These are phyloP conservation scores for Lagenidium sp. DNA, from an alignment of 352 stramenopile genomes.

Conservation along the genomic window DNA sequence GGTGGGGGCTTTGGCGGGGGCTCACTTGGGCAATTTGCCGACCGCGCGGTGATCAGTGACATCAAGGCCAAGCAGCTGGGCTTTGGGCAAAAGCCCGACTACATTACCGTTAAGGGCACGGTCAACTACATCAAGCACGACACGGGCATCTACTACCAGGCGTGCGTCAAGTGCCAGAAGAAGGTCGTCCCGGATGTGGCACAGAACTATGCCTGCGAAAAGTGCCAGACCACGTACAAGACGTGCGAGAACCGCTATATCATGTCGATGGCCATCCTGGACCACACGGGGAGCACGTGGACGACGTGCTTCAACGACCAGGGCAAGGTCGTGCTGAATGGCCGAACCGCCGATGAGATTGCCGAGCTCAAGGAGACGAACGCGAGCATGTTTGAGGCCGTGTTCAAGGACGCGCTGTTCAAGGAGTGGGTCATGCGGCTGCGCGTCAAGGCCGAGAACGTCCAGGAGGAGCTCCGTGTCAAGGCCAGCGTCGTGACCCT, in stretches of 20 bases:
- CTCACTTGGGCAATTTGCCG: constrained; percentile 68
- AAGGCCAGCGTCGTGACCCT: constrained; percentile 91
- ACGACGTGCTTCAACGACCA: constrained; percentile 97
- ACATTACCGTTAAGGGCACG: constrained; percentile 93
- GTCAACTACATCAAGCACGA: constrained; percentile 98
- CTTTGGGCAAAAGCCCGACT: constrained; percentile 95
- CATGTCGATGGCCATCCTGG: constrained; percentile 89
- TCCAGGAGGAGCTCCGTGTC: constrained; percentile 93
- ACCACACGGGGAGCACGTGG: constrained; percentile 93
- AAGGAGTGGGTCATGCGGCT: constrained; percentile 83
- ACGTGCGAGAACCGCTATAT: constrained; percentile 95
- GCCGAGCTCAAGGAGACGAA: constrained; percentile 78
- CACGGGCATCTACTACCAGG: constrained; percentile 80
- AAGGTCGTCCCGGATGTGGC: constrained; percentile 91
- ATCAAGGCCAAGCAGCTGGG: constrained; percentile 96
- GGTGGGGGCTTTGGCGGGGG: constrained; percentile 68
- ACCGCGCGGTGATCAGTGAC: constrained; percentile 84
- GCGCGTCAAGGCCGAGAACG: constrained; percentile 93
- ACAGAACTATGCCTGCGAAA: constrained; percentile 94
- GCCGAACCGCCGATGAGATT: constrained; percentile 90
- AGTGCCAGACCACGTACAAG: constrained; percentile 92
- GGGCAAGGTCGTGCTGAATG: constrained; percentile 89
- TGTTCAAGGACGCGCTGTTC: constrained; percentile 92
- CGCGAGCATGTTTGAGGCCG: constrained; percentile 85
- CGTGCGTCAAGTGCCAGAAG: constrained; percentile 86